Conservation (phyloP, 2,329 filamentous ascomycete genomes). For the Fusarium sp. region DNA sequence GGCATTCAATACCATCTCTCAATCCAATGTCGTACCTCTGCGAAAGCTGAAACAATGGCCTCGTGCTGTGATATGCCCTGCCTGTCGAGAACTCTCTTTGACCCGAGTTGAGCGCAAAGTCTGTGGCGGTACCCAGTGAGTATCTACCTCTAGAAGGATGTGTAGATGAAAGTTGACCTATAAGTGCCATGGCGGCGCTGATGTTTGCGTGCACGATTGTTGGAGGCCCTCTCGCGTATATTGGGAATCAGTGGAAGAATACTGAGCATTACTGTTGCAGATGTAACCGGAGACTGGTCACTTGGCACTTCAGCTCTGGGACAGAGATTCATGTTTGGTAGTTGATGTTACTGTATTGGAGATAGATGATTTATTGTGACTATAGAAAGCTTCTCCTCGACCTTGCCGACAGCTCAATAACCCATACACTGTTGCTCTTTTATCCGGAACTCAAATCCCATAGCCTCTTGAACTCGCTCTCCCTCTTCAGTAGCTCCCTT, state of each 20-base stretch:
- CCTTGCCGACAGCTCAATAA: not conserved
- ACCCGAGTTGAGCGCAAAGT: slow-evolving; percentile 37
- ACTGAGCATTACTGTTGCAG: slow-evolving; percentile 40
- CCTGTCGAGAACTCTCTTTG: slow-evolving; percentile 34
- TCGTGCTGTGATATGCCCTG: slow-evolving; percentile 31
- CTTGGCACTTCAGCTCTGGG: slow-evolving; percentile 36
- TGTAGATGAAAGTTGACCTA: not conserved
- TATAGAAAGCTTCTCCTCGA: too few relatives aligned
- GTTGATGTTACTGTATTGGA: not conserved
- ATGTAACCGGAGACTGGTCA: slow-evolving; percentile 35
- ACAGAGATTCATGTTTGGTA: slow-evolving; percentile 40
- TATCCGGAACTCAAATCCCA: slow-evolving; percentile 15
- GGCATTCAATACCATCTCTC: slow-evolving; percentile 32
- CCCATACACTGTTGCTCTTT: not conserved
- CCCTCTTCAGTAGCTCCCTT: not conserved
- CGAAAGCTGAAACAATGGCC: slow-evolving; percentile 37
- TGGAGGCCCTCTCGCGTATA: slow-evolving; percentile 26
- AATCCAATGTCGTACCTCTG: slow-evolving; percentile 28
- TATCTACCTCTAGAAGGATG: too few relatives aligned
- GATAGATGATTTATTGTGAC: not conserved
- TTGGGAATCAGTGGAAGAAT: slow-evolving; percentile 35
- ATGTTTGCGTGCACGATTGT: slow-evolving; percentile 34
- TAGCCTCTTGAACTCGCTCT: slow-evolving; percentile 23
- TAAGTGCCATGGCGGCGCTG: slow-evolving; percentile 33
- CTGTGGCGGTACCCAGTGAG: slow-evolving; percentile 37